These are phyloP conservation scores for Colletotrichum kahawae DNA, from an alignment of 2,329 filamentous ascomycete genomes.

Conservation along the genomic window DNA sequence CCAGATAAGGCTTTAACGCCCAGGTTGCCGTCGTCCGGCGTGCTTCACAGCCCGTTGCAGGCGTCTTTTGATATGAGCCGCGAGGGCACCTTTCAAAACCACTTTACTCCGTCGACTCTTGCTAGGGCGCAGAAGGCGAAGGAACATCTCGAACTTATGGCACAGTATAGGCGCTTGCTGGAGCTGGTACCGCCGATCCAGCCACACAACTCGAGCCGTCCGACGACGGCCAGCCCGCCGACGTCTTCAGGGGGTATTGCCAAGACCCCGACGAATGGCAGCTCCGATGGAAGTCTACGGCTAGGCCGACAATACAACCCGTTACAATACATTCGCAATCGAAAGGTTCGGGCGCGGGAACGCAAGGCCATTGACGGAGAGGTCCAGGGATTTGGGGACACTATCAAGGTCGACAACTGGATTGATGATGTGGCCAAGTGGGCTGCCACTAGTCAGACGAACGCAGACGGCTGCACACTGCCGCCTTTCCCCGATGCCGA, in stretches of 20 bases:
- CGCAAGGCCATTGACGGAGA: conserved; percentile 76
- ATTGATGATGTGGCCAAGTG: conserved; percentile 69
- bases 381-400: conserved; percentile 77
- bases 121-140: conserved; percentile 85
- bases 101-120: conserved; percentile 81
- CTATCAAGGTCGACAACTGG: conserved; percentile 76
- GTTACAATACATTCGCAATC: conserved; percentile 89
- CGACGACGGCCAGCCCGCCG: conserved; percentile 45
- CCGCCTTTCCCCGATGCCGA: conserved; percentile 54
- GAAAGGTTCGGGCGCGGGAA: conserved; percentile 82
- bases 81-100: conserved; percentile 60
- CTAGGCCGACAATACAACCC: conserved; percentile 85
- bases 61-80: conserved; percentile 47
- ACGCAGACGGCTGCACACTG: conserved; percentile 40
- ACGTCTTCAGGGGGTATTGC: conserved; percentile 42
- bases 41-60: conserved; percentile 51
- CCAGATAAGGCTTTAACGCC: conserved; percentile 48
- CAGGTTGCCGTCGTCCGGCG: conserved; percentile 44
- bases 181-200: conserved; percentile 78
- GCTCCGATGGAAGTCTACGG: conserved; percentile 39
- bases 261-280: conserved; percentile 26
- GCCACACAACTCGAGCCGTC: conserved; percentile 37
- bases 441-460: conserved; percentile 40
- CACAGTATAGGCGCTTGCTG: conserved; percentile 83
- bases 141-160: conserved; percentile 82